phyloP scores from a whole-genome alignment of 306 rosid species.

The Cucurbita argyrosperma region DNA sequence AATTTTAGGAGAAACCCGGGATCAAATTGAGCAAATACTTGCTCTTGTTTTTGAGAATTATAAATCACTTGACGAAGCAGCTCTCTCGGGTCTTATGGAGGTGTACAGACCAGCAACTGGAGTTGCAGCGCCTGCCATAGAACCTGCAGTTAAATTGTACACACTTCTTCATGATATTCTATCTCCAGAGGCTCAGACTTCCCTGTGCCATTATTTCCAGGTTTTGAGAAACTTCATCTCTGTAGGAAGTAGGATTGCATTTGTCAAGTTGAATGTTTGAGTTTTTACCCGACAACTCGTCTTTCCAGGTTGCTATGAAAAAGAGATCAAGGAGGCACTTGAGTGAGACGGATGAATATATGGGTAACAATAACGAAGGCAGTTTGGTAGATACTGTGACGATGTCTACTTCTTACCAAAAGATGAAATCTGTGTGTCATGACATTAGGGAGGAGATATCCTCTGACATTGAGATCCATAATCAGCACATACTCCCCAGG shows the following conservation, averaged over 20 bases:
- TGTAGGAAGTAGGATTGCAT: slow-evolving; percentile 8
- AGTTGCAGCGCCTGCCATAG: slow-evolving; percentile 71
- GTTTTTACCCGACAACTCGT: slow-evolving; percentile 15
- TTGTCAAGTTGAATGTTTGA: not conserved
- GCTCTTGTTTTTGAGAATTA: slow-evolving; percentile 72
- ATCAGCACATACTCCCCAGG: slow-evolving; percentile 92
- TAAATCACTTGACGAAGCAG: slow-evolving; percentile 81
- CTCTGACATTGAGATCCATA: slow-evolving; percentile 83
- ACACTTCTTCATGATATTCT: slow-evolving; percentile 83
- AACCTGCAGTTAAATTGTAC: slow-evolving; percentile 85
- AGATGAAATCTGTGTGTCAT: slow-evolving; percentile 65
- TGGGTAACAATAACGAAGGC: slow-evolving; percentile 53
- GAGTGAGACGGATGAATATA: slow-evolving; percentile 85
- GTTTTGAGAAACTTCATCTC: slow-evolving; percentile 25
- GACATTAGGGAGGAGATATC: slow-evolving; percentile 62
- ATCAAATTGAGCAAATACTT: slow-evolving; percentile 73
- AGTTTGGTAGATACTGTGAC: slow-evolving; percentile 41
- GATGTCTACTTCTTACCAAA: slow-evolving; percentile 61
- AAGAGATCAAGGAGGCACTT: slow-evolving; percentile 79
- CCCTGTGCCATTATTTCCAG: slow-evolving; percentile 93
- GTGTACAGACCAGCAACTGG: slow-evolving; percentile 65
- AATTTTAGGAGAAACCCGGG: slow-evolving; percentile 86
- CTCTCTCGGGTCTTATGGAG: slow-evolving; percentile 61
- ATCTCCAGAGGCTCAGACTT: slow-evolving; percentile 88
- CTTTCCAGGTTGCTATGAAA: slow-evolving; percentile 73